Base-by-base conservation (phyloP, 2,329 filamentous ascomycete species). In the Fusarium tuaranense region DNA sequence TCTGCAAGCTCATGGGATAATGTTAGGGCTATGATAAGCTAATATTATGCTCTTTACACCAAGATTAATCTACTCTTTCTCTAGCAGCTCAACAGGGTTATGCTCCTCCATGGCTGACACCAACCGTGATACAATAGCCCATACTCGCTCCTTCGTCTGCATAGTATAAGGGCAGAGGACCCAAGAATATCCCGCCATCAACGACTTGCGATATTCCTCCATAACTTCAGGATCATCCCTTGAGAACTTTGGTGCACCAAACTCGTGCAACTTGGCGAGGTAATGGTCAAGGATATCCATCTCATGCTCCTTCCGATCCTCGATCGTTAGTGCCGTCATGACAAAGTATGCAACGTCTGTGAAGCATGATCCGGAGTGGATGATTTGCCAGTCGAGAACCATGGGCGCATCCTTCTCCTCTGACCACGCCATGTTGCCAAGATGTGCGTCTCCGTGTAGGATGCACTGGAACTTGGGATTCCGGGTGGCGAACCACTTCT, bases 101-200 rank as follows among this genome's bases (percentile, higher is more conserved):
- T 70, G 68, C 14, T 69, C 68, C 27, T 65, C 66, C 59, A 70
- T 69, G 20, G 68, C 68, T 16, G 66, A 53, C 18, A 69, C 66
- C 30, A 69, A 16, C 5, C 68, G 59, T 18, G 66, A 44, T 7
- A 69, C 60, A 10, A 70, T 20, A 14, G 68, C 60, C 36, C 38
- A 46, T 36, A 70, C 66, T 18, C 41, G 22, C 22, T 70, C 68
- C 51, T 46, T 65, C 10, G 14, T 55, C 60, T 65, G 68, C 68
- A 70, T 70, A 12, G n/a, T 38, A 38, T 60, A 69, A 6, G 66
- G 60, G 12, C 65, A 69, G 22, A 59, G 57, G 9, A 39, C 57
- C 57, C 57, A 59, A 18, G 57, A 38, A 9, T n/a, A 59, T 13
- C 57, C 57, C 1, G 32, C 34, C 34, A 59, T 39, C 34, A 39